Conservation (phyloP, 179 eudicot genomes). For the Silene noctiflora region DNA sequence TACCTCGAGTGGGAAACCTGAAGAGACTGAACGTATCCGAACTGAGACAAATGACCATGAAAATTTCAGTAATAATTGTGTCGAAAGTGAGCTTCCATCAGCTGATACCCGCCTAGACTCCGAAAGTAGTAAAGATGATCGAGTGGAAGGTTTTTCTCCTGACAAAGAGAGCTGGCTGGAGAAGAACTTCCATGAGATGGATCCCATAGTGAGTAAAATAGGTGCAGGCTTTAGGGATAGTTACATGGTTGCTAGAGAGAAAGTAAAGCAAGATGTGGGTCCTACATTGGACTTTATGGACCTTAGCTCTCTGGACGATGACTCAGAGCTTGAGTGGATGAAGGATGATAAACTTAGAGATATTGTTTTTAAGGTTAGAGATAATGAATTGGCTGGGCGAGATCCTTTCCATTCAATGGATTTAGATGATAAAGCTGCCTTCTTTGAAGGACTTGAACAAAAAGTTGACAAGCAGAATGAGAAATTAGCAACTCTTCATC, state of each 20-base stretch:
- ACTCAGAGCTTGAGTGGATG: conserved; percentile 86
- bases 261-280: conserved; percentile 41
- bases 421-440: conserved; percentile 60
- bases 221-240: conserved; percentile 65
- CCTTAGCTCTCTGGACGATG: conserved; percentile 35
- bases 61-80: conserved; percentile 20
- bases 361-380: conserved; percentile 85
- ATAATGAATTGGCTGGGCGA: conserved; percentile 84
- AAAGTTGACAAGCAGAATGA: conserved; percentile 67
- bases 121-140: conserved; percentile 26
- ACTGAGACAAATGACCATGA: conserved; percentile 21
- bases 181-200: conserved; percentile 72
- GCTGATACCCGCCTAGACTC: conserved; percentile 18
- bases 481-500: conserved; percentile 58
- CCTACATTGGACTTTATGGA: conserved; percentile 31
- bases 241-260: conserved; percentile 63
- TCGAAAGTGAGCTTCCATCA: conserved; percentile 13
- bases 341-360: conserved; percentile 79
- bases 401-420: conserved; percentile 80
- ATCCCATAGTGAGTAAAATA: conserved; percentile 66
- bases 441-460: conserved; percentile 74
- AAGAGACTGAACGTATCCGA: conserved; percentile 12
- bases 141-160: conserved; percentile 23
- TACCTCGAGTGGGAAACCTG: conserved; percentile 16
- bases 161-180: conserved; percentile 67